phyloP scores from a whole-genome alignment of 495 filamentous ascomycete species.

The Aspergillus biplanus region DNA sequence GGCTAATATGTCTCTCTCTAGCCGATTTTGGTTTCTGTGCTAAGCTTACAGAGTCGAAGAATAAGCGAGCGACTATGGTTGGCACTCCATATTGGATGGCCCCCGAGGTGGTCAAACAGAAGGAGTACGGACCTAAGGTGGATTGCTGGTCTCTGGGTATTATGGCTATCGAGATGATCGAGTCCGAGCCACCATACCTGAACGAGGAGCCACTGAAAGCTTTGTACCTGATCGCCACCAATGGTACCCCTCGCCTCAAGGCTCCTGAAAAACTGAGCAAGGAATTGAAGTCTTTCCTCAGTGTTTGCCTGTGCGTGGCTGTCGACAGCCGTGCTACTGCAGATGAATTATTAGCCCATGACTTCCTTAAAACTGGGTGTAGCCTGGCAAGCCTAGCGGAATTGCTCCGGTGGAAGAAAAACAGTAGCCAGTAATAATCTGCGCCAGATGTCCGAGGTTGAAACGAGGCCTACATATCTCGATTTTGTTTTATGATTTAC shows the following conservation, averaged over 20 bases:
- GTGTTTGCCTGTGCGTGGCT: constrained; percentile 93
- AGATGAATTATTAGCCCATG: constrained; percentile 79
- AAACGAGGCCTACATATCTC: constrained; percentile 5
- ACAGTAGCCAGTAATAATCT: constrained; percentile 40
- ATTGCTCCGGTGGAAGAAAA: constrained; percentile 71
- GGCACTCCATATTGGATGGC: constrained; percentile 99
- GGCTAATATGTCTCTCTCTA: constrained; percentile 36
- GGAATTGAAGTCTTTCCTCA: constrained; percentile 94
- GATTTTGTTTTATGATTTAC: constrained; percentile 29
- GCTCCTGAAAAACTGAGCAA: constrained; percentile 96
- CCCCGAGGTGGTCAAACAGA: constrained; percentile 98
- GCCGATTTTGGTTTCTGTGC: constrained; percentile 99
- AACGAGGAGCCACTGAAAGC: constrained; percentile 97
- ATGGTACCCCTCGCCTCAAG: constrained; percentile 95
- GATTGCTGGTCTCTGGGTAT: constrained; percentile 99
- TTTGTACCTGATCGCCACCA: constrained; percentile 95
- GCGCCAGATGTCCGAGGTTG: constrained; percentile 8
- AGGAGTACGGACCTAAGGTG: constrained; percentile 97
- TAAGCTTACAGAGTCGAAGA: constrained; percentile 95
- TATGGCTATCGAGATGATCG: constrained; percentile 99
- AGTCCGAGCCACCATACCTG: constrained; percentile 94
- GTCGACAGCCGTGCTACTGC: constrained; percentile 93
- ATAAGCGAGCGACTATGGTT: constrained; percentile 98
- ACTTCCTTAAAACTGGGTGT: constrained; percentile 73
- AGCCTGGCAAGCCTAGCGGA: constrained; percentile 79